Percentiles rank a stretch among this genome's conserved stretches.
Conservation (phyloP, 306 rosid genomes). For the Quercus ilex region DNA sequence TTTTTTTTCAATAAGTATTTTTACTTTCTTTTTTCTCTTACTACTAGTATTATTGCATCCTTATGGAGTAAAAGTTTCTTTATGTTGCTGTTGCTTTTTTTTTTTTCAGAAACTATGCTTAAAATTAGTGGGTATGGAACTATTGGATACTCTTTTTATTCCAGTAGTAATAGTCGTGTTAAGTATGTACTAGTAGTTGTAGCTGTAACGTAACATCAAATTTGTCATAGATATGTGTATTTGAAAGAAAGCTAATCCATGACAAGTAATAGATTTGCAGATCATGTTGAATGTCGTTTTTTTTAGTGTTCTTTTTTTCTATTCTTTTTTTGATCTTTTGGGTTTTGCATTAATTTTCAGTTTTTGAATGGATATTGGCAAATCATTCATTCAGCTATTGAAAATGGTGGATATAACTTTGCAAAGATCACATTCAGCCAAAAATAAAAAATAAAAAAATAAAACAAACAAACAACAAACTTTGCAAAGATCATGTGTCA, state of each 20-base stretch:
- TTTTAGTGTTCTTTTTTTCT: background rate
- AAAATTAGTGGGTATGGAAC: background rate
- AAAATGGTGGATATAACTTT: background rate
- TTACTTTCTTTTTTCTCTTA: background rate
- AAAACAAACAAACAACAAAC: background rate
- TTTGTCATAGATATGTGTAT: slow-evolving; percentile 18
- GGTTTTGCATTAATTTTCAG: background rate
- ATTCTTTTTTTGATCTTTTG: background rate
- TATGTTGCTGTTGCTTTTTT: background rate
- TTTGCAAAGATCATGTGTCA: slow-evolving; percentile 4
- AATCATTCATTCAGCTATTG: slow-evolving; percentile 19
- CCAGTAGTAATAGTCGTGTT: background rate
- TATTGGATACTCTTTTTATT: background rate
- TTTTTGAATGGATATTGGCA: slow-evolving; percentile 5
- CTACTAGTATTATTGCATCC: background rate
- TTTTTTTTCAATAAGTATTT: background rate
- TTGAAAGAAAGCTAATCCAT: slow-evolving; percentile 16
- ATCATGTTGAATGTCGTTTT: slow-evolving; percentile 26
- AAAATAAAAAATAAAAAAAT: too few relatives aligned
- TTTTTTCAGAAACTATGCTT: background rate
- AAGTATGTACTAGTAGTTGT: slow-evolving; percentile 1
- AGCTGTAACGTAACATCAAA: background rate
- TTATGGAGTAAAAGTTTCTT: background rate
- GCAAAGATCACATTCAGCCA: too few relatives aligned
- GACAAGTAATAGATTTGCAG: slow-evolving; percentile 32